These are phyloP conservation scores for Acer saccharum DNA, from an alignment of 345 rosid genomes.

Conservation along the genomic window DNA sequence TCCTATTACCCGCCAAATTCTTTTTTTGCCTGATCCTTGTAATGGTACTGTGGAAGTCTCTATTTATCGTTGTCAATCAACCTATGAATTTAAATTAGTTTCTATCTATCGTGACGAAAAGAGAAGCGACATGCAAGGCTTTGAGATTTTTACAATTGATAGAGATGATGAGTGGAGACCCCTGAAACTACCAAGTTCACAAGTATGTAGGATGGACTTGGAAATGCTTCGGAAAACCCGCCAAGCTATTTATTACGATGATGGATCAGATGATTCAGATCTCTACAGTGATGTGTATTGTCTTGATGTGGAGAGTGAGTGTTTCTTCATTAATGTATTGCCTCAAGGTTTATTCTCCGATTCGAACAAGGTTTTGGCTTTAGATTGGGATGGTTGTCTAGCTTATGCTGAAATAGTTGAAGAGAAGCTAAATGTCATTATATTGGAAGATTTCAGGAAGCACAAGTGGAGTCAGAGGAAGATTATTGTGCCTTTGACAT, in stretches of 20 bases:
- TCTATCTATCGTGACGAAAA: not conserved
- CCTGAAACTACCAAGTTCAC: not conserved
- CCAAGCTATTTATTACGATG: not conserved
- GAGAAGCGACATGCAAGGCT: not conserved
- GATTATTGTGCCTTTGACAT: not conserved
- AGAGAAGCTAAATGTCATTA: conserved; percentile 5
- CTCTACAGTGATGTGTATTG: not conserved
- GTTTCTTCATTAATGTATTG: not conserved
- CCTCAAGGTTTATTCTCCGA: not conserved
- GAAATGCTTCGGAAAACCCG: not conserved
- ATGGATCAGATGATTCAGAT: not conserved
- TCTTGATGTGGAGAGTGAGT: not conserved
- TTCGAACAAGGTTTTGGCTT: not conserved
- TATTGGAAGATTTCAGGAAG: not conserved
- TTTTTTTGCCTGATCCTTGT: not conserved
- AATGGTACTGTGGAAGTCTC: not conserved
- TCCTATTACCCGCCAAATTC: not conserved
- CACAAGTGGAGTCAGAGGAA: not conserved
- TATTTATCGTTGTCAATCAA: not conserved
- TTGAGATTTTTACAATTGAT: not conserved
- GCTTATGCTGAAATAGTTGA: not conserved
- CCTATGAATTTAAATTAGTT: not conserved
- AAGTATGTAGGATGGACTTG: too few relatives aligned
- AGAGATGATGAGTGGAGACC: not conserved
- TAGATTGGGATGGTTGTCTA: not conserved